These are phyloP conservation scores for Fusarium duplospermum DNA, from an alignment of 2,329 filamentous ascomycete species.

Conservation along the genomic window DNA sequence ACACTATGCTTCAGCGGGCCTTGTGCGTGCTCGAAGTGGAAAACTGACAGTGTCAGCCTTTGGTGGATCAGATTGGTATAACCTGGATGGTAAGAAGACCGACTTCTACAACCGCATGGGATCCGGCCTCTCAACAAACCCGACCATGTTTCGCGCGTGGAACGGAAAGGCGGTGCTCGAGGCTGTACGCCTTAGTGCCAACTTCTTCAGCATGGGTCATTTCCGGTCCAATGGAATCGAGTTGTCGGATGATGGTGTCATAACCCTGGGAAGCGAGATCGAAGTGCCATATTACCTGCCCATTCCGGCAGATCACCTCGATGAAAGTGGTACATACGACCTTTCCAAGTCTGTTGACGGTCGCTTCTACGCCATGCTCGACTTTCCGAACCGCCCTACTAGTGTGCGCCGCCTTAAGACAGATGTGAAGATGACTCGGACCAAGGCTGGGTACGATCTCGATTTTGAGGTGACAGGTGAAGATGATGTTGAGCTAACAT, in stretches of 20 bases:
- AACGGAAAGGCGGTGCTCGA: constrained; percentile 28
- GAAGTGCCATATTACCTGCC: not conserved
- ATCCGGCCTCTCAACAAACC: constrained; percentile 25
- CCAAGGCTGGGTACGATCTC: not conserved
- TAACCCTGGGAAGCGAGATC: not conserved
- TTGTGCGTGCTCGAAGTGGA: constrained; percentile 1
- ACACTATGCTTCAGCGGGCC: not conserved
- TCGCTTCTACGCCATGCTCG: not conserved
- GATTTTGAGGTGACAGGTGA: constrained; percentile 12
- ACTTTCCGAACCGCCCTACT: not conserved
- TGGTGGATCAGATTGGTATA: constrained; percentile 29
- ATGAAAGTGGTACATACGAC: not conserved
- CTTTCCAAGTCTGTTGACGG: not conserved
- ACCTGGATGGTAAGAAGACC: constrained; percentile 21
- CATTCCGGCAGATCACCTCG: not conserved
- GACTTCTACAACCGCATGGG: constrained; percentile 30
- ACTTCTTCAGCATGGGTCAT: constrained; percentile 30
- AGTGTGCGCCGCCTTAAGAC: not conserved
- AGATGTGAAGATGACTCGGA: not conserved
- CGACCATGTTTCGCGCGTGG: constrained; percentile 33
- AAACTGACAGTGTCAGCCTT: constrained; percentile 26
- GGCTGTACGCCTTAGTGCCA: constrained; percentile 16
- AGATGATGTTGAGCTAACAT: constrained; percentile 23
- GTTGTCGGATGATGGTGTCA: not conserved
- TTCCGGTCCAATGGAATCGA: constrained; percentile 26